These are phyloP conservation scores for Macadamia integrifolia DNA, from an alignment of 164 flowering plant species.

Conservation along the genomic window DNA sequence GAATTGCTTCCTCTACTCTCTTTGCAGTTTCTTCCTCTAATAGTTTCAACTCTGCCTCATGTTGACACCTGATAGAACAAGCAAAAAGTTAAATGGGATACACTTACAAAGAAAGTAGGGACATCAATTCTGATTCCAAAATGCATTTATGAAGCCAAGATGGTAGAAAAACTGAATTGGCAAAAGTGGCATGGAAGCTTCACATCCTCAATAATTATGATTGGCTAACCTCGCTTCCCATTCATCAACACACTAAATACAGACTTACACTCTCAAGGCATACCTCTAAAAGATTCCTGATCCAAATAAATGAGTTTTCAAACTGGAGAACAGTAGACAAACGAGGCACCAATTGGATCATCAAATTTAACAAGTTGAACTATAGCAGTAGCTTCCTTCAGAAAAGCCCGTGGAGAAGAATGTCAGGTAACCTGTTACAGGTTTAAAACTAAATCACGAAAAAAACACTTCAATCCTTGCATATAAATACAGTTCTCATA, in stretches of 20 bases:
- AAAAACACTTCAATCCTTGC: constrained; percentile 23
- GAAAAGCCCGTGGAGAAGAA: constrained; percentile 83
- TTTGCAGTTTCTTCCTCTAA: constrained; percentile 92
- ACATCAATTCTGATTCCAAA: constrained; percentile 12
- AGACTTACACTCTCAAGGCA: constrained; percentile 82
- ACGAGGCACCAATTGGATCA: constrained; percentile 81
- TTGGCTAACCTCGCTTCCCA: constrained; percentile 56
- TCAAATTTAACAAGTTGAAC: constrained; percentile 83
- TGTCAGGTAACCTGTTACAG: constrained; percentile 74
- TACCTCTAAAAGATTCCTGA: constrained; percentile 96
- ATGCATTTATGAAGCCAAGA: constrained; percentile 22
- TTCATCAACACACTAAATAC: constrained; percentile 45
- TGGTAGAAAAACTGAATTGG: constrained; percentile 17
- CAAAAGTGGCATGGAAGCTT: constrained; percentile 16
- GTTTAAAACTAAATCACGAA: constrained; percentile 50
- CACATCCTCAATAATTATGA: constrained; percentile 23
- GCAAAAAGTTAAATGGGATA: constrained; percentile 27
- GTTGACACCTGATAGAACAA: constrained; percentile 69
- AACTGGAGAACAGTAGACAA: constrained; percentile 89
- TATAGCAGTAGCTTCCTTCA: constrained; percentile 94
- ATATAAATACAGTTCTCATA: constrained; percentile 12
- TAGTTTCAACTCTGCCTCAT: constrained; percentile 81
- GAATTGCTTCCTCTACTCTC: constrained; percentile 85
- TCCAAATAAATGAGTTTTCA: constrained; percentile 89
- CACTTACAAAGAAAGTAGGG: constrained; percentile 12